Percentiles rank a stretch among this genome's conserved stretches.
Evolutionary conservation across 73 alveolate genomes (phyloP).

Genomic region (Blepharisma japonicum): DNA sequence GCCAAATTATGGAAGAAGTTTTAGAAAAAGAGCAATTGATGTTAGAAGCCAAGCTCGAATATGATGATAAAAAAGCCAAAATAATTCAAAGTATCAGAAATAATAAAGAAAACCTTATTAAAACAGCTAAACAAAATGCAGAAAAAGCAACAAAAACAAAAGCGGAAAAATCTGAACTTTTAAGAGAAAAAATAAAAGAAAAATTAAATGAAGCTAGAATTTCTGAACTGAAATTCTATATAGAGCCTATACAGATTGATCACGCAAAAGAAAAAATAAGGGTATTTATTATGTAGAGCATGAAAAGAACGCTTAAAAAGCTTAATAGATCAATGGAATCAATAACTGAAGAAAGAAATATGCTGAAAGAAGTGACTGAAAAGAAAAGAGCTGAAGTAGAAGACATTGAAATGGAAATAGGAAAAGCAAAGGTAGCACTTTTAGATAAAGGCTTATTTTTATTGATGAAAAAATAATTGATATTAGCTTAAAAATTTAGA

Average conservation of each 20-base stretch:
- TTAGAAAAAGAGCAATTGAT: not conserved
- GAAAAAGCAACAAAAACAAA: not conserved
- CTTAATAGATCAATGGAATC: too few relatives aligned
- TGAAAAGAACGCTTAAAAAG: not conserved
- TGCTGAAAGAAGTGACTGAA: too few relatives aligned
- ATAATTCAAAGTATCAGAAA: not conserved
- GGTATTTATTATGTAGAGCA: not conserved
- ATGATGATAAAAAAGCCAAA: not conserved
- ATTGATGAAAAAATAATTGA: too few relatives aligned
- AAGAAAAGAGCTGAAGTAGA: not conserved
- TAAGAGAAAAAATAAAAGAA: not conserved
- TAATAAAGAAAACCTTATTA: constrained; percentile 6
- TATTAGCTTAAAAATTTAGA: too few relatives aligned
- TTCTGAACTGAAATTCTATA: not conserved
- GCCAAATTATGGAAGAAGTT: too few relatives aligned
- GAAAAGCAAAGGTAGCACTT: not conserved
- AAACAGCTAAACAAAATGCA: not conserved
- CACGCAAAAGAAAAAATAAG: not conserved
- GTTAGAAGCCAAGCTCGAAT: not conserved
- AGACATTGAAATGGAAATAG: constrained; percentile 27
- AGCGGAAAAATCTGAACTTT: too few relatives aligned
- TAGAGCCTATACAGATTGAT: constrained; percentile 16
- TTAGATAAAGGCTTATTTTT: too few relatives aligned
- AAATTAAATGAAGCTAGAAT: not conserved
- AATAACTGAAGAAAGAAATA: too few relatives aligned